Conservation (phyloP, 306 rosid genomes). For the Lablab purpureus region DNA sequence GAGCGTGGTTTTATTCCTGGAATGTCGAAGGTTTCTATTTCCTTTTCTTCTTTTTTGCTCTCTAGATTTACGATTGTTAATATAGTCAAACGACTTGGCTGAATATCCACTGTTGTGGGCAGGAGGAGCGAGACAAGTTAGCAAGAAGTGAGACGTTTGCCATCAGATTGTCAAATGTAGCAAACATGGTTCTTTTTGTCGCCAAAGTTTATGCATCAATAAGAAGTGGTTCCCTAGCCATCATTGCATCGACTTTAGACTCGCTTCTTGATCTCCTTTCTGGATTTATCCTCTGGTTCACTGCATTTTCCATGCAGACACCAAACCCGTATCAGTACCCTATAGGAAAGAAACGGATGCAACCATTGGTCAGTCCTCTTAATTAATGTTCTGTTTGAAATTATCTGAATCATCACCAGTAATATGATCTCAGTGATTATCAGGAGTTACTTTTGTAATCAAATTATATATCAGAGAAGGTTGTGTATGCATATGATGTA, state of each 20-base stretch:
- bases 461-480: slow-evolving; percentile 4
- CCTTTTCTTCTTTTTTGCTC: neutral
- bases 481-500: neutral
- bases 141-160: slow-evolving; percentile 93
- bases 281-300: slow-evolving; percentile 98
- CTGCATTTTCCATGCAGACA: slow-evolving; percentile 99
- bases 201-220: slow-evolving; percentile 94
- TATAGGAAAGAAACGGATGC: slow-evolving; percentile 97
- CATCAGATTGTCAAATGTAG: slow-evolving; percentile 87
- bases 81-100: slow-evolving; percentile 35
- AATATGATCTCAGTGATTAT: neutral
- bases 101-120: slow-evolving; percentile 43
- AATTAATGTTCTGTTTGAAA: neutral
- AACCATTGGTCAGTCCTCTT: slow-evolving; percentile 81
- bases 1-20: slow-evolving; percentile 88
- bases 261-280: slow-evolving; percentile 98
- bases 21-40: slow-evolving; percentile 82
- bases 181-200: slow-evolving; percentile 89
- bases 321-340: slow-evolving; percentile 98
- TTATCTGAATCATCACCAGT: neutral
- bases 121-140: slow-evolving; percentile 90
- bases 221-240: slow-evolving; percentile 95
- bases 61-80: slow-evolving; percentile 29
- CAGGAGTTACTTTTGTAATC: slow-evolving; percentile 10
- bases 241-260: slow-evolving; percentile 96